Percentiles rank a stretch among this genome's conserved stretches.
phyloP scores from a whole-genome alignment of 2,329 filamentous ascomycete species.

The Fusarium miscanthi region DNA sequence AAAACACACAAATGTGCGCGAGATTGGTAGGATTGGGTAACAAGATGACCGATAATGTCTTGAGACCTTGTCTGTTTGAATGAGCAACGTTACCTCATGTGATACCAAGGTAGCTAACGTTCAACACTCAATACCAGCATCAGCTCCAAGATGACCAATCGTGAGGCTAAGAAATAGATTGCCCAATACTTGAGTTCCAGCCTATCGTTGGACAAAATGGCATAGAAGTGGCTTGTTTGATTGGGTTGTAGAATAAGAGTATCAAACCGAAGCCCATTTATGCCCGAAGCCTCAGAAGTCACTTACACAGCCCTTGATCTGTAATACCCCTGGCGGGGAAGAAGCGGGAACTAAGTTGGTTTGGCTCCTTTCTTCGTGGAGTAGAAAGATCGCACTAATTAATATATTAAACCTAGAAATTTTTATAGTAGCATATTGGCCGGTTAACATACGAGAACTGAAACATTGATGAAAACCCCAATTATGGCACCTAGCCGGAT shows the following conservation, averaged over 20 bases:
- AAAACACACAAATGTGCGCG: background rate
- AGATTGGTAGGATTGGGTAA: background rate
- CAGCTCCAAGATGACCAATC: background rate
- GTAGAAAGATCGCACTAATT: background rate
- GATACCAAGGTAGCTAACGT: background rate
- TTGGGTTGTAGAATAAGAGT: background rate
- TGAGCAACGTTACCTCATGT: background rate
- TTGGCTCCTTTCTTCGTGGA: background rate
- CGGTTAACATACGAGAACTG: background rate
- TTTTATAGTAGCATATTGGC: background rate
- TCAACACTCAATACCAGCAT: background rate
- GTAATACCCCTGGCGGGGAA: background rate
- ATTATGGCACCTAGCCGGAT: too few species aligned
- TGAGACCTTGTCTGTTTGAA: background rate
- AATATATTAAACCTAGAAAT: background rate
- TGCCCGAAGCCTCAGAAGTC: background rate
- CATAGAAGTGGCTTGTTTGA: background rate
- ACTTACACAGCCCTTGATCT: background rate
- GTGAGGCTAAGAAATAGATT: background rate
- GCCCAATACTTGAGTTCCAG: background rate
- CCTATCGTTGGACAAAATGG: background rate
- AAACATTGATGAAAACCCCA: background rate
- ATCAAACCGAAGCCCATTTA: background rate
- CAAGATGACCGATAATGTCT: background rate
- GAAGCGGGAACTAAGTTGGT: background rate